These are phyloP conservation scores for Allium fistulosum DNA, from an alignment of 106 monocot species.

Conservation along the genomic window DNA sequence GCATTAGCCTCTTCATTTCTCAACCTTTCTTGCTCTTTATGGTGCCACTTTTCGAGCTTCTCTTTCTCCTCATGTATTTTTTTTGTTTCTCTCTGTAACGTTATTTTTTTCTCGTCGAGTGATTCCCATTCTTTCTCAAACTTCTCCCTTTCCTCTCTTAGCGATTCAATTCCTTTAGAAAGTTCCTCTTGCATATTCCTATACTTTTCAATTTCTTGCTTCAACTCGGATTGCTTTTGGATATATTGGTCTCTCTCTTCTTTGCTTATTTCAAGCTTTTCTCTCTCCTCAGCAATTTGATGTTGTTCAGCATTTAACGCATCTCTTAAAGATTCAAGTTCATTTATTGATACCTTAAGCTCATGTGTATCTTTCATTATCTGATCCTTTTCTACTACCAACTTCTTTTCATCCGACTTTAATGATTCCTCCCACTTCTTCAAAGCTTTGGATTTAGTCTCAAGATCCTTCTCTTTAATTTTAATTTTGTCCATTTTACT, in stretches of 20 bases:
- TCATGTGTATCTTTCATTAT: slow-evolving; percentile 34
- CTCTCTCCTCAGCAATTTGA: slow-evolving; percentile 33
- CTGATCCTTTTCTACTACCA: slow-evolving; percentile 39
- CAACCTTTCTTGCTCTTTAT: slow-evolving; percentile 50
- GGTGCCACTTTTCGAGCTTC: slow-evolving; percentile 64
- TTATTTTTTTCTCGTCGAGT: slow-evolving; percentile 69
- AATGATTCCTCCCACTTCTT: slow-evolving; percentile 65
- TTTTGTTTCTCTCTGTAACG: slow-evolving; percentile 36
- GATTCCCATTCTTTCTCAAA: slow-evolving; percentile 93
- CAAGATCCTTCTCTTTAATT: slow-evolving; percentile 47
- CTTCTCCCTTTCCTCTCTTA: slow-evolving; percentile 64
- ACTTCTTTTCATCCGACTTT: slow-evolving; percentile 40
- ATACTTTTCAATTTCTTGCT: slow-evolving; percentile 75
- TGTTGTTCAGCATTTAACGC: slow-evolving; percentile 43
- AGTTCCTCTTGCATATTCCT: slow-evolving; percentile 48
- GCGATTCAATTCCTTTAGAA: slow-evolving; percentile 45
- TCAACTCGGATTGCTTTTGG: slow-evolving; percentile 48
- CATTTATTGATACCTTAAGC: slow-evolving; percentile 21
- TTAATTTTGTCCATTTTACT: slow-evolving; percentile 43
- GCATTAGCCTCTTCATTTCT: slow-evolving; percentile 30
- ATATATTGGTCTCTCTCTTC: slow-evolving; percentile 57
- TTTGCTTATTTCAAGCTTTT: slow-evolving; percentile 58
- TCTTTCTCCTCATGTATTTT: slow-evolving; percentile 42
- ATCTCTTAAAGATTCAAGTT: slow-evolving; percentile 45
- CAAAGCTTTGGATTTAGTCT: slow-evolving; percentile 57